These are phyloP conservation scores for Urostyla sp. DNA, from an alignment of 73 alveolate genomes.

Conservation along the genomic window DNA sequence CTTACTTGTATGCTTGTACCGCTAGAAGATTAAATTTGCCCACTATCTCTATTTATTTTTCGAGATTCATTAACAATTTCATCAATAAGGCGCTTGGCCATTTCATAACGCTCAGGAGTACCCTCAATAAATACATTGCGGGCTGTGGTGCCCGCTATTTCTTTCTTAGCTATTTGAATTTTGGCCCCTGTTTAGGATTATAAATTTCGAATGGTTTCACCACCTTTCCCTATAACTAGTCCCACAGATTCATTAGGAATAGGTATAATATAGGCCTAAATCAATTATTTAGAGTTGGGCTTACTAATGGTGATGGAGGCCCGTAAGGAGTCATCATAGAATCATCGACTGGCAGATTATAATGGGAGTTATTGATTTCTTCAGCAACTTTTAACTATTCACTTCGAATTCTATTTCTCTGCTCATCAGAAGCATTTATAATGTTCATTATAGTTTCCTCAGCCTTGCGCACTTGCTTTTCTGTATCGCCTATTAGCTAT, in stretches of 20 bases:
- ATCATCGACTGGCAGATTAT: constrained; percentile 67
- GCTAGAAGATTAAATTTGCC: not conserved
- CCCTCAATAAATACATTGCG: constrained; percentile 46
- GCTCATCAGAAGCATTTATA: constrained; percentile 78
- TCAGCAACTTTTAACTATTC: constrained; percentile 87
- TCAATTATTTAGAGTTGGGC: not conserved
- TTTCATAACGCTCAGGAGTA: constrained; percentile 18
- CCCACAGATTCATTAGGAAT: constrained; percentile 76
- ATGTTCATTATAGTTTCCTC: constrained; percentile 73
- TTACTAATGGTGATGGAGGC: constrained; percentile 77
- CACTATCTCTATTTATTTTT: not conserved
- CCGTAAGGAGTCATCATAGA: constrained; percentile 93
- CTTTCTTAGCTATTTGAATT: constrained; percentile 74
- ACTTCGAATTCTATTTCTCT: constrained; percentile 82
- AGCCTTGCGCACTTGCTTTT: constrained; percentile 76
- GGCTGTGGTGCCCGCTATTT: constrained; percentile 13
- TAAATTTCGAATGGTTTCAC: constrained; percentile 79
- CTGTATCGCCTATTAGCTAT: constrained; percentile 75
- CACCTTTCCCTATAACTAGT: constrained; percentile 81
- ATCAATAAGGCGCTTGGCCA: constrained; percentile 1
- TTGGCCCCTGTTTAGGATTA: constrained; percentile 71
- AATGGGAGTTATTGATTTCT: constrained; percentile 61
- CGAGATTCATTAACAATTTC: constrained; percentile 53
- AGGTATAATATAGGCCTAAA: constrained; percentile 62
- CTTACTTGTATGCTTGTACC: not conserved